Base-by-base conservation (phyloP, 176 grass and related monocot genomes). In the Otatea glauca region DNA sequence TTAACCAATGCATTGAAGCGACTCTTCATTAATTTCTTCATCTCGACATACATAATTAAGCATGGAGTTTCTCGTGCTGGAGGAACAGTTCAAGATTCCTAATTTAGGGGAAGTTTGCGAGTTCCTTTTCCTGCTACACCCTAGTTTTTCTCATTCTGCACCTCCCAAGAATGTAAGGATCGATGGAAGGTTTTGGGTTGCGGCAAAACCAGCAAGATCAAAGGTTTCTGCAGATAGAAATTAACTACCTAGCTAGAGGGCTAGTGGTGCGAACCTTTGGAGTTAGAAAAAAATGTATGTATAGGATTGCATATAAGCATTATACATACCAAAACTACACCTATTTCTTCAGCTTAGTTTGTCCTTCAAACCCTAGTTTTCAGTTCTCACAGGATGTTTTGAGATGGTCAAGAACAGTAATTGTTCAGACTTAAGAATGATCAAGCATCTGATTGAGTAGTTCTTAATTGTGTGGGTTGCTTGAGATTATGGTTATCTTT, bases 111-210 rank as follows among this genome's bases (percentile, higher is more conserved):
- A 91, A 87, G 14, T 25, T 73, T 75, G 85, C 25, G 4, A 43
- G 32, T 51, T 66, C 65, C 62, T 84, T 87, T 79, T 80, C 32
- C 67, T 78, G 66, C 27, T 49, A 55, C 72, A 41, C 66, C 25
- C 4, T 53, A 51, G 45, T 68, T 87, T 84, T 84, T 76, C 81
- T 47, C 70, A 88, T 88, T 75, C 21, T 76, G 75, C 85, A 88
- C 67, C 63, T 81, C 73, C 25, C 76, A n/a, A 75, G 62, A 21
- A 81, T 55, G 18, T 5, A 63, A 76, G 27, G 51, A 89, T 70
- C 39, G 42, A 81, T 12, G 41, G 10, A 74, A 32, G 49, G 20
- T 45, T 81, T 74, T 87, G n/a, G 20, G 11, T 34, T 44, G 0
- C 50, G 54, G 67, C 74, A 75, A 75, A 83, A 87, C 56, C 53